Evolutionary conservation across 495 filamentous ascomycete species (phyloP).

Genomic region (Friedmanniomyces endolithicus): DNA sequence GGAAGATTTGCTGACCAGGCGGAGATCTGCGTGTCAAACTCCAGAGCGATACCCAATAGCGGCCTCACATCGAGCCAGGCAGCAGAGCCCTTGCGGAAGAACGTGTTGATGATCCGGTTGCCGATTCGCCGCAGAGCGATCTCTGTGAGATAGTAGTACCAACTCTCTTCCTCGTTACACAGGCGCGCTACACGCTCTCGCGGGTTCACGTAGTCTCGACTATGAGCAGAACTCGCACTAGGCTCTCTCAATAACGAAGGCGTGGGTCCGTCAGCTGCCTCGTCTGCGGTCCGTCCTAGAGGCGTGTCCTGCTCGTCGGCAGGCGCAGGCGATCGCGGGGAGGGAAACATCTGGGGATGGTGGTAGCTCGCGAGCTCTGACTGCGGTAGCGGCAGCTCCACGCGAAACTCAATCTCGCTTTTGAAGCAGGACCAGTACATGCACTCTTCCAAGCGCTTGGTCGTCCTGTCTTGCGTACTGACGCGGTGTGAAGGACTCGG

Average conservation of each 20-base stretch:
- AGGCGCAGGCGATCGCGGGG: constrained; percentile 8
- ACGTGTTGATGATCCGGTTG: constrained; percentile 17
- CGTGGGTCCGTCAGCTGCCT: too few relatives aligned
- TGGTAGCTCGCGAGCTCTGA: constrained; percentile 12
- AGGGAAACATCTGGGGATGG: constrained; percentile 25
- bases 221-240: background rate
- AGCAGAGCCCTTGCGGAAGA: constrained; percentile 3
- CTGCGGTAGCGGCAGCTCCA: constrained; percentile 21
- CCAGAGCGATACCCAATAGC: constrained; percentile 6
- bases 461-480: background rate
- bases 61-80: constrained; percentile 6
- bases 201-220: background rate
- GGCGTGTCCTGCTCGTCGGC: too few relatives aligned
- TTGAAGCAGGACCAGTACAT: constrained; percentile 31
- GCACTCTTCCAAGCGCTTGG: constrained; percentile 19
- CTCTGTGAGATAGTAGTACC: constrained; percentile 19
- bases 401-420: constrained; percentile 27
- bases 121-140: constrained; percentile 14
- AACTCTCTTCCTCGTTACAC: constrained; percentile 12
- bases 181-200: background rate
- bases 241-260: too few relatives aligned
- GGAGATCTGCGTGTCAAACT: constrained; percentile 11
- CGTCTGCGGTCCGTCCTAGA: too few relatives aligned
- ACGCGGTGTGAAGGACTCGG: background rate
- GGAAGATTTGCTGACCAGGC: constrained; percentile 14